Evolutionary conservation across 1,284 basidiomycete species (phyloP), one percentile per base, ranked within the genome.

Genomic region (Trichosporon coremiiforme): DNA sequence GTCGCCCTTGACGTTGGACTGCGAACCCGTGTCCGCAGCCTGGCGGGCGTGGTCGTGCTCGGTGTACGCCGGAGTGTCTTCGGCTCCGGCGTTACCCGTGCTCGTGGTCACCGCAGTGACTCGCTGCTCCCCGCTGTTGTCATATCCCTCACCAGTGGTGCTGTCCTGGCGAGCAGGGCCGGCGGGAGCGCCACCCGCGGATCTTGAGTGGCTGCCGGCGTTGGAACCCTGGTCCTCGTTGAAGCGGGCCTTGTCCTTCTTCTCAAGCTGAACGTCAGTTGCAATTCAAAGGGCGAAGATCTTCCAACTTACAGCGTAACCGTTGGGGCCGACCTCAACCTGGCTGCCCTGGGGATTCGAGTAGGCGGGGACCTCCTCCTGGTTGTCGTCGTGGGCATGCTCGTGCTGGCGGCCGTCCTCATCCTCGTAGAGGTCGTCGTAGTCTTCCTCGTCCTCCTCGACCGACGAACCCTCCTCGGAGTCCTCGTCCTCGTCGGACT

Each of bases 381-480:
- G 63, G 78, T 77, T 73, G 13, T 38, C 35, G 50, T 35, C 45
- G 38, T 50, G 60, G 17, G 84, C 53, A 65, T 85, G 84, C 35
- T 84, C 67, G 66, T 89, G 88, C 71, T 91, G 91, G 70, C 91
- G 92, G 76, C 35, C 64, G 22, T 84, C 55, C 45, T 85, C 86
- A 17, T 80, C 81, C 65, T 85, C 84, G 29, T 84, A 85, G n/a
- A 85, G 85, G 29, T 84, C 80, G 25, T 83, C 79, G 53, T 82
- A 85, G 65, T 85, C 84, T 13, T 76, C 76, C 35, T 85, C 89
- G 7, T 89, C 89, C 65, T 89, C 88, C 71, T 91, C 91, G 69
- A 91, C 91, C 66, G 89, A 90, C 45, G 88, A 89, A 9, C 89
- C 90, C 67, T 89, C 90, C 60, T 88, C 88, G 22, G 89, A 88